Evolutionary conservation across 495 filamentous ascomycete species (phyloP), one percentile per base, ranked within the genome.

Genomic region (Mytilinidion resinicola): DNA sequence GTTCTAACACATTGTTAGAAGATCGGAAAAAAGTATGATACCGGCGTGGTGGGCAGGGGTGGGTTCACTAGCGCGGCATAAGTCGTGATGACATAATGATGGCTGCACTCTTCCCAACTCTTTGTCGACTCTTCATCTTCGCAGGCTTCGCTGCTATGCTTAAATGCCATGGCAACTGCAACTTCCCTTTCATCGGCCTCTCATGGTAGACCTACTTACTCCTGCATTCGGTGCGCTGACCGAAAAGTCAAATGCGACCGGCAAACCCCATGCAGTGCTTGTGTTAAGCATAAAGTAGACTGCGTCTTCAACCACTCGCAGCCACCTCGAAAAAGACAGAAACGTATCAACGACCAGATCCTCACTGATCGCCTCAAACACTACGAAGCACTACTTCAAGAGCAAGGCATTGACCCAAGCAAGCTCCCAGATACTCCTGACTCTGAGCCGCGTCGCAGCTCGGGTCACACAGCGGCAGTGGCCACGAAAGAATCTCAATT

Each of bases 211-310:
- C 49, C 49, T 42, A 59, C 56, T 47, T 53, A 43, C 62, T 25
- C 46, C 43, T 73, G 68, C 57, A 44, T 64, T 0, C 42, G 64
- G 17, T 75, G 73, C 57, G 65, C 68, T 41, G 65, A 69, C 15
- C 68, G 72, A 37, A 75, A 75, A 53, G 66, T 75, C 35, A 70
- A 67, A 25, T 75, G 73, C 51, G 72, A 74, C 55, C 64, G 63
- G 47, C 61, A 66, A 52, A 64, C 54, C 41, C 72, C 71, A 20
- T 75, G 72, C 51, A 56, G 62, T 15, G 69, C 63, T 33, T 75
- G 73, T 59, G 41, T 65, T 41, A 67, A 62, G 21, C 56, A 69
- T 42, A 54, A 66, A 17, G 63, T 51, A 2, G 57, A 73, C 25
- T 75, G 73, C 56, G 46, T 57, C 12, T 63, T 62, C 51, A 51